Conservation (phyloP, 140 eudicot species). For the Senecio squalidus region DNA sequence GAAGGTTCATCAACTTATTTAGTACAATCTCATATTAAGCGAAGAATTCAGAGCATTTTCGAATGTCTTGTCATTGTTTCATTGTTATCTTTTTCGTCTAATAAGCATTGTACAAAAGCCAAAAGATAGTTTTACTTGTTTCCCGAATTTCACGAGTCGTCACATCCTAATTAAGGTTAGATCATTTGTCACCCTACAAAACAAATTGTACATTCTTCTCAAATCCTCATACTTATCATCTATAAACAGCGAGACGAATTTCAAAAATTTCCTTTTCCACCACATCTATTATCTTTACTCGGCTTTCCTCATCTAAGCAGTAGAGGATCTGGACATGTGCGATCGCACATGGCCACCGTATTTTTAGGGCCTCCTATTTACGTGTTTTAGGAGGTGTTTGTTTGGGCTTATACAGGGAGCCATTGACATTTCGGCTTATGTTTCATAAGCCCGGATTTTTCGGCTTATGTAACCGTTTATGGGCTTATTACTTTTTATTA, state of each 20-base stretch:
- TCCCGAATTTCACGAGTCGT: background rate
- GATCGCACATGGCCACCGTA: no score
- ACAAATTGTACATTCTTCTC: background rate
- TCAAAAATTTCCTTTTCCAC: background rate
- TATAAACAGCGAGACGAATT: no score
- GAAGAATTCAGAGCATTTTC: background rate
- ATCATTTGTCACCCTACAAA: background rate
- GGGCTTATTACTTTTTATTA: no score
- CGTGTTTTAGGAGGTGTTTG: no score
- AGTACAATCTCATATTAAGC: background rate
- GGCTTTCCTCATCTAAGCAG: background rate
- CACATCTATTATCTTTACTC: background rate
- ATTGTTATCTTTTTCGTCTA: background rate
- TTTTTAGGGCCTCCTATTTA: no score
- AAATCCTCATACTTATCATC: background rate
- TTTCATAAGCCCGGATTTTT: no score
- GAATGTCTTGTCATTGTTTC: background rate
- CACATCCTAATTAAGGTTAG: background rate
- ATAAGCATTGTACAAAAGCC: background rate
- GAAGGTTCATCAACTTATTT: background rate
- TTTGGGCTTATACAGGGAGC: no score
- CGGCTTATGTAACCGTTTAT: no score
- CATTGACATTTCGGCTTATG: no score
- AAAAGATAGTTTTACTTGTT: background rate
- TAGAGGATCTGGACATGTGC: no score